These are phyloP conservation scores for Gryganskiella cystojenkinii DNA, from an alignment of 192 early-diverging fungal species.

Conservation along the genomic window DNA sequence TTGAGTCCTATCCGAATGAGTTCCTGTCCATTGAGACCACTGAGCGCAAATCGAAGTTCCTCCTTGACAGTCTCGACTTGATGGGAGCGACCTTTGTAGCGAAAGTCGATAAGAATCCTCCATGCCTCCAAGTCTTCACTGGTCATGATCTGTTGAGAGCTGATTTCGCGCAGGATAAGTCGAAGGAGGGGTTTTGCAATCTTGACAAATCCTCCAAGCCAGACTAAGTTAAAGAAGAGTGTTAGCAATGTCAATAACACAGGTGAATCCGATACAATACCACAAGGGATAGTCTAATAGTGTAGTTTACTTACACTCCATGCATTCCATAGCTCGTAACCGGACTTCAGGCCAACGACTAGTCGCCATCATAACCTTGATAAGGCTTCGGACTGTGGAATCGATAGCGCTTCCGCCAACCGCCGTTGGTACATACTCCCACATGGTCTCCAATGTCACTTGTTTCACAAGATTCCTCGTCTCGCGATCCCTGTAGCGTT, in stretches of 20 bases:
- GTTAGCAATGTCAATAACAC: no score
- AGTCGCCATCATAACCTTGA: slow-evolving; percentile 49
- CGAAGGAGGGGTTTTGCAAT: slow-evolving; percentile 36
- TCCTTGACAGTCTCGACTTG: slow-evolving; percentile 49
- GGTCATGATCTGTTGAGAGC: slow-evolving; percentile 20
- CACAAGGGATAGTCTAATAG: no score
- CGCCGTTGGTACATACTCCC: slow-evolving; percentile 21
- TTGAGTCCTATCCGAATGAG: slow-evolving; percentile 32
- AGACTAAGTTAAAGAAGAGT: no score
- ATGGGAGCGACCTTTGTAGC: slow-evolving; percentile 38
- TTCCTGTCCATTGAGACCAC: slow-evolving; percentile 21
- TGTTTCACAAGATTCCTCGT: slow-evolving; percentile 35
- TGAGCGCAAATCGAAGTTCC: slow-evolving; percentile 33
- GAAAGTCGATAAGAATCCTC: slow-evolving; percentile 41
- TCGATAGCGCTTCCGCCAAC: slow-evolving; percentile 29
- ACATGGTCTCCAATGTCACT: slow-evolving; percentile 29
- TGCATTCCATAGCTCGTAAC: slow-evolving; percentile 34
- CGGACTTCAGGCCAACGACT: slow-evolving; percentile 49
- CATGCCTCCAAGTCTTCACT: slow-evolving; percentile 41
- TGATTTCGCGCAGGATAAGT: slow-evolving; percentile 31
- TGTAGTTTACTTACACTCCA: slow-evolving; percentile 48
- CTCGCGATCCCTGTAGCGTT: slow-evolving; percentile 24
- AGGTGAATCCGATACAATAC: no score
- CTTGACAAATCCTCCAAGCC: slow-evolving; percentile 43
- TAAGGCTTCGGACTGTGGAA: slow-evolving; percentile 25